Evolutionary conservation across 176 grass and related monocot genomes (phyloP).

Genomic region (Bothriochloa decipiens): DNA sequence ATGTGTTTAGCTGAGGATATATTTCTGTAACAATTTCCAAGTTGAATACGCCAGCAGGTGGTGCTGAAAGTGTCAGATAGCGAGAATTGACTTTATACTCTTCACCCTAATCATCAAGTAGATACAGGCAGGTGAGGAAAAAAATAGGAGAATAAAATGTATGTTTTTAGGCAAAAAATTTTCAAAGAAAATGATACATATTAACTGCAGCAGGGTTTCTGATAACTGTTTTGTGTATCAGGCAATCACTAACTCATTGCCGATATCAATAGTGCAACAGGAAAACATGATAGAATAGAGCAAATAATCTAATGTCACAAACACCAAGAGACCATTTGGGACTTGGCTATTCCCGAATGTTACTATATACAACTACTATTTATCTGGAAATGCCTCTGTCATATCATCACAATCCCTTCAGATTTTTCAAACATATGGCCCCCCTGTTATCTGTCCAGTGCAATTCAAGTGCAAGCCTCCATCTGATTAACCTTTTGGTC

Average conservation of each 20-base stretch:
- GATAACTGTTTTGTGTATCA: not conserved
- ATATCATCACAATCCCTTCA: not conserved
- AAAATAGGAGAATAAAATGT: constrained; percentile 15
- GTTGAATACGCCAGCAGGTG: constrained; percentile 64
- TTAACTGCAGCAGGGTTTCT: constrained; percentile 3
- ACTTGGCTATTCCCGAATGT: constrained; percentile 14
- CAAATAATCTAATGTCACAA: constrained; percentile 16
- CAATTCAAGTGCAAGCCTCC: not conserved
- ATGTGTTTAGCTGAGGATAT: constrained; percentile 93
- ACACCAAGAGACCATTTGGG: not conserved
- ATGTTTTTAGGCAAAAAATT: not conserved
- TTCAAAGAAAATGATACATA: not conserved
- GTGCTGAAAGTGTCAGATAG: constrained; percentile 66
- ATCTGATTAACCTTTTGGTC: not conserved
- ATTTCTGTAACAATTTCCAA: constrained; percentile 96
- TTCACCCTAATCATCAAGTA: constrained; percentile 61
- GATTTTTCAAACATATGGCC: not conserved
- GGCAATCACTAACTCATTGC: not conserved
- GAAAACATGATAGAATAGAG: constrained; percentile 20
- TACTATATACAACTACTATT: constrained; percentile 15
- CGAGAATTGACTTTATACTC: constrained; percentile 69
- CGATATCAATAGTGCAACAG: not conserved
- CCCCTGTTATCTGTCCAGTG: not conserved
- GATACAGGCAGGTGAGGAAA: constrained; percentile 35
- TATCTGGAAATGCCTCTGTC: not conserved